A percentile compares a stretch with the other conserved stretches of the same genome.
Conservation (phyloP, 768 basidiomycete genomes). For the Calocybe indica region DNA sequence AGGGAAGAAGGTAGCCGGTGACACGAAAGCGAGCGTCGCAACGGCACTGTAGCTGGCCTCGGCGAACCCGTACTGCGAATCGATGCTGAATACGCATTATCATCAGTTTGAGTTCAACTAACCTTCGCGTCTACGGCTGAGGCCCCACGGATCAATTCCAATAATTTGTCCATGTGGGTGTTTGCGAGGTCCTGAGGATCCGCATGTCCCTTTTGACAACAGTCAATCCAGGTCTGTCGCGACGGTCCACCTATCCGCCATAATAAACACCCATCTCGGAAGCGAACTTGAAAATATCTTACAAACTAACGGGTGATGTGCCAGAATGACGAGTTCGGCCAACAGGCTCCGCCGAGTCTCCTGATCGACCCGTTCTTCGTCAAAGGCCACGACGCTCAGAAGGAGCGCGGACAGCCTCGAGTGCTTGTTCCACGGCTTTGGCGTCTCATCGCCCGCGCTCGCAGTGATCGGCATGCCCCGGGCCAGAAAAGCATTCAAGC, state of each 20-base stretch:
- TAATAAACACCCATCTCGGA: too few relatives aligned
- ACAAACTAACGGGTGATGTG: conserved; percentile 70
- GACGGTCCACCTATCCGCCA: conserved; percentile 34
- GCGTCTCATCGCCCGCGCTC: conserved; percentile 24
- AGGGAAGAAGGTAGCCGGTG: conserved; percentile 62
- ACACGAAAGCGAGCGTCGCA: conserved; percentile 75
- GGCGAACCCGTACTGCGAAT: conserved; percentile 37
- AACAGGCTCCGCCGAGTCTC: conserved; percentile 39
- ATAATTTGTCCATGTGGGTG: conserved; percentile 39
- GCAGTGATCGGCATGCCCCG: conserved; percentile 22
- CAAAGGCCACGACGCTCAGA: conserved; percentile 42
- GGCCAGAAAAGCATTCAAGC: conserved; percentile 40
- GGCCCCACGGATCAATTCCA: conserved; percentile 44
- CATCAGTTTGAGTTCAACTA: conserved; percentile 2
- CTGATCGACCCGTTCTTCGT: conserved; percentile 31
- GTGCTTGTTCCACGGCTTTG: conserved; percentile 40
- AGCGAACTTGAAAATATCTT: conserved; percentile 16
- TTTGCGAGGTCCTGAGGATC: conserved; percentile 64
- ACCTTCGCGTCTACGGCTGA: conserved; percentile 45
- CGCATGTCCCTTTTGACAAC: conserved; percentile 60
- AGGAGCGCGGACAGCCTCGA: conserved; percentile 47
- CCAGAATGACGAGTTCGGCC: conserved; percentile 55
- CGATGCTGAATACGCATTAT: background rate
- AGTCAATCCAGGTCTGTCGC: conserved; percentile 75
- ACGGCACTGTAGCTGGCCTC: conserved; percentile 73